Base-by-base conservation (phyloP, 371 early-diverging fungal genomes). In the Smittium culicis region DNA sequence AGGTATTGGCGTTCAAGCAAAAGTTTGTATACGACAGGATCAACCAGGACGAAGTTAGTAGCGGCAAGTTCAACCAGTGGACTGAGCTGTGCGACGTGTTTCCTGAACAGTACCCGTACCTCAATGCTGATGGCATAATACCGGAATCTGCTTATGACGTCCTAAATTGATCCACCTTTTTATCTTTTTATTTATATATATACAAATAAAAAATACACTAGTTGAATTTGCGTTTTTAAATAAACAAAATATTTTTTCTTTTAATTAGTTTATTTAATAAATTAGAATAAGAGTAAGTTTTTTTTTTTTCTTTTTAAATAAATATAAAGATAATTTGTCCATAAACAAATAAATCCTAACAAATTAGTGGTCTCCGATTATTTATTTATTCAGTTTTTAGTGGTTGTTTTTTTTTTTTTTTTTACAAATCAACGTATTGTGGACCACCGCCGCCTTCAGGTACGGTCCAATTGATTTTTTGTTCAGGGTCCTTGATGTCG, bases 391-490 rank as follows among this genome's bases (percentile, higher is more conserved):
- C n/a, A n/a, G n/a, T n/a, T n/a, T n/a, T n/a, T n/a, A n/a, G n/a
- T n/a, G n/a, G n/a, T n/a, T n/a, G n/a, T n/a, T n/a, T n/a, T n/a
- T n/a, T n/a, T n/a, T n/a, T n/a, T n/a, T n/a, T n/a, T n/a, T n/a
- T n/a, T 68, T 76, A 87, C 11, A 84, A 84, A 67, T 78, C 73
- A 58, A 76, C 75, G 72, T 88, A 88, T 66, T 87, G 88, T 57
- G 96, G 95, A 65, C 95, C 95, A 69, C 90, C 92, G 35, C 92
- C 91, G 68, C 95, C 95, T 76, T 96, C 94, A n/a, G 98, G 98
- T 17, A 93, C 94, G n/a, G 88, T 88, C 98, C 98, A 96, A 77
- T 95, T 89, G 79, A 97, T 96, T 78, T 97, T 97, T 78, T 98
- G 98, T 55, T 90, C 86, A 28, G 97, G 97, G 77, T 96, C 97